Conservation (phyloP, 2,329 filamentous ascomycete species). For the Fusarium pseudonygamai region DNA sequence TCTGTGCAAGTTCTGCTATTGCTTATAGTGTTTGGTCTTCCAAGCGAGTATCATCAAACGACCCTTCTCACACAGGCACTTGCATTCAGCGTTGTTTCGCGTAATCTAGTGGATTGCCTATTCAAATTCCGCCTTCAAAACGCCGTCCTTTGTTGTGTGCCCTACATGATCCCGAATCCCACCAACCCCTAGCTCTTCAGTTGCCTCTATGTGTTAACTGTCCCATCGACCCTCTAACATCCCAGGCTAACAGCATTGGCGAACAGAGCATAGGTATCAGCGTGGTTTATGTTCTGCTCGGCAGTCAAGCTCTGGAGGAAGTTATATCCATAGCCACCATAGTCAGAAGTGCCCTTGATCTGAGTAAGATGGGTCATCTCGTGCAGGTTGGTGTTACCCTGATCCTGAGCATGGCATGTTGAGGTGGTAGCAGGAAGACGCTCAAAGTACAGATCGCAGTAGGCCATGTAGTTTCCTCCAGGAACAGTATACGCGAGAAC, state of each 20-base stretch:
- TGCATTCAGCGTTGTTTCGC: background rate
- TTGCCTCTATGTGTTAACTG: background rate
- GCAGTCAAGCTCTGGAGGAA: constrained; percentile 60
- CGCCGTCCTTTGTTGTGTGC: background rate
- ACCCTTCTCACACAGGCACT: background rate
- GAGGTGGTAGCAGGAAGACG: constrained; percentile 58
- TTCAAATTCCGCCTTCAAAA: background rate
- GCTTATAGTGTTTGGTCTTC: background rate
- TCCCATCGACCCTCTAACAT: constrained; percentile 45
- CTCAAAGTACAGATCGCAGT: constrained; percentile 69
- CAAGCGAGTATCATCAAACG: background rate
- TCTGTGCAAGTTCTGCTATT: background rate
- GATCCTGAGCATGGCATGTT: constrained; percentile 71
- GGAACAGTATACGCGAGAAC: constrained; percentile 72
- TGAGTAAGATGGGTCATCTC: constrained; percentile 71
- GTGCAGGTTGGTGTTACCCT: constrained; percentile 71
- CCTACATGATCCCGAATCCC: background rate
- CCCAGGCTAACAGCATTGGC: constrained; percentile 43
- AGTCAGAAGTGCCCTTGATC: constrained; percentile 67
- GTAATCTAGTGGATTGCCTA: background rate
- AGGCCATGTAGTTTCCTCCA: constrained; percentile 63
- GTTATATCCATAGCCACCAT: constrained; percentile 64
- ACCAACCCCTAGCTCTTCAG: background rate
- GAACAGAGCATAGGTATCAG: constrained; percentile 59
- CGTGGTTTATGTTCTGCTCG: constrained; percentile 66